Percentiles rank a stretch among this genome's conserved stretches.
phyloP scores from a whole-genome alignment of 768 basidiomycete genomes.

The Podaxis sp. region DNA sequence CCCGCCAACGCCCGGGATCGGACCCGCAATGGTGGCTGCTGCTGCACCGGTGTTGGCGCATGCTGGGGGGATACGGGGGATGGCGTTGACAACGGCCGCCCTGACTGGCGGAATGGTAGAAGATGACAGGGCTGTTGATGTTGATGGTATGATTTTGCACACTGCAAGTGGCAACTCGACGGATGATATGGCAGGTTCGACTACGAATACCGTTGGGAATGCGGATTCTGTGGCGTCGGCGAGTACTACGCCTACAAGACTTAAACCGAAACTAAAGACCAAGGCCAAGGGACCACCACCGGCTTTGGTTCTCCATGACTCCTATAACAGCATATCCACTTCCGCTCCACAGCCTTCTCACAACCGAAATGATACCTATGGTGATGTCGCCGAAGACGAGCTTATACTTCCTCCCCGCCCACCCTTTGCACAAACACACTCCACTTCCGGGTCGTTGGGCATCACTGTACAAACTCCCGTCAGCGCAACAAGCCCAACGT shows the following conservation, averaged over 20 bases:
- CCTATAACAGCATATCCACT: slow-evolving; percentile 1
- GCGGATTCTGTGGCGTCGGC: background rate
- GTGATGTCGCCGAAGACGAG: background rate
- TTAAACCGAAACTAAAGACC: background rate
- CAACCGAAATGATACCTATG: background rate
- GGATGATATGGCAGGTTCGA: background rate
- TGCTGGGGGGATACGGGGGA: background rate
- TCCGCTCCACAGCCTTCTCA: background rate
- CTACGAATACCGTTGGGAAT: background rate
- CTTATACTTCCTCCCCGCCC: background rate
- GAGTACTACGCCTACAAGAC: slow-evolving; percentile 1
- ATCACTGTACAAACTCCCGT: slow-evolving; percentile 21
- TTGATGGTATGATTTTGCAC: background rate
- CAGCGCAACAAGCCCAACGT: slow-evolving; percentile 45
- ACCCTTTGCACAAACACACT: background rate
- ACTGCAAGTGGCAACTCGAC: background rate
- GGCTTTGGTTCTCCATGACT: slow-evolving; percentile 6
- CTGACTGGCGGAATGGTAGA: background rate
- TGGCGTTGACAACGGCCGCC: background rate
- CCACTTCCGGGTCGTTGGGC: slow-evolving; percentile 8
- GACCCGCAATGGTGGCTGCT: slow-evolving; percentile 12
- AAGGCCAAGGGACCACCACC: slow-evolving; percentile 9
- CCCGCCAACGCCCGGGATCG: background rate
- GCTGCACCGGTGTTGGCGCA: slow-evolving; percentile 2
- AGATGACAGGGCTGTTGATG: background rate